These are phyloP conservation scores for Colletotrichum filicis DNA, from an alignment of 2,329 filamentous ascomycete genomes.

Conservation along the genomic window DNA sequence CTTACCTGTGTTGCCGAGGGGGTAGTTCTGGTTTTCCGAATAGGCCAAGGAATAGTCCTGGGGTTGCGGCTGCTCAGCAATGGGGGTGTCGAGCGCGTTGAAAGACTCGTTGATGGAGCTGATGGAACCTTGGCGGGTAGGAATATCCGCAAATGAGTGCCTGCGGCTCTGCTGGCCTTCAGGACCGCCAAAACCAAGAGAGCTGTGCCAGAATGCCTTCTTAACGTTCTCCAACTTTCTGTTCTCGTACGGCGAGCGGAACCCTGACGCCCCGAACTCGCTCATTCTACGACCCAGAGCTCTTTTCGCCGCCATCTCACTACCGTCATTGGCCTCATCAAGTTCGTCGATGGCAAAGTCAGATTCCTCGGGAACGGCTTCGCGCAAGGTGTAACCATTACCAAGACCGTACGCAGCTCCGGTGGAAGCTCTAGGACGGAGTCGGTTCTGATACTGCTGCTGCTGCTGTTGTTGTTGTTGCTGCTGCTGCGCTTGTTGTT, in stretches of 20 bases:
- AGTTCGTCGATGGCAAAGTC: slow-evolving; percentile 80
- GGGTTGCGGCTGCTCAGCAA: slow-evolving; percentile 54
- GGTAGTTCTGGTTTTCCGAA: slow-evolving; percentile 50
- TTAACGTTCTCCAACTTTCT: slow-evolving; percentile 74
- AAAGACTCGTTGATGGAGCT: slow-evolving; percentile 67
- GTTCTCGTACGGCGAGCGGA: slow-evolving; percentile 65
- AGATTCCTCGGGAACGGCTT: slow-evolving; percentile 71
- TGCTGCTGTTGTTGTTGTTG: slow-evolving; percentile 59
- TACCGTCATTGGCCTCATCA: slow-evolving; percentile 69
- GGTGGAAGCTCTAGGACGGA: slow-evolving; percentile 69
- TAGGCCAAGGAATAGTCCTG: slow-evolving; percentile 56
- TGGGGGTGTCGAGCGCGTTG: slow-evolving; percentile 56
- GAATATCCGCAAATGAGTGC: slow-evolving; percentile 81
- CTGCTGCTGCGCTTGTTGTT: slow-evolving; percentile 61
- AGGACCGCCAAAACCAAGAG: slow-evolving; percentile 71
- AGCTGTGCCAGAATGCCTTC: slow-evolving; percentile 78
- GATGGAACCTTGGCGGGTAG: slow-evolving; percentile 72
- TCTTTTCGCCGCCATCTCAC: slow-evolving; percentile 58
- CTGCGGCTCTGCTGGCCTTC: slow-evolving; percentile 80
- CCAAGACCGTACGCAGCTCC: slow-evolving; percentile 62
- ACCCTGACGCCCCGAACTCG: slow-evolving; percentile 60
- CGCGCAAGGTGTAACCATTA: slow-evolving; percentile 70
- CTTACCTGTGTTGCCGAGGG: slow-evolving; percentile 52
- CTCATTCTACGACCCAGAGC: slow-evolving; percentile 65
- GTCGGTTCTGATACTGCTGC: slow-evolving; percentile 63